Evolutionary conservation across 352 stramenopile species (phyloP).

Genomic region (Blastocystis sp.): DNA sequence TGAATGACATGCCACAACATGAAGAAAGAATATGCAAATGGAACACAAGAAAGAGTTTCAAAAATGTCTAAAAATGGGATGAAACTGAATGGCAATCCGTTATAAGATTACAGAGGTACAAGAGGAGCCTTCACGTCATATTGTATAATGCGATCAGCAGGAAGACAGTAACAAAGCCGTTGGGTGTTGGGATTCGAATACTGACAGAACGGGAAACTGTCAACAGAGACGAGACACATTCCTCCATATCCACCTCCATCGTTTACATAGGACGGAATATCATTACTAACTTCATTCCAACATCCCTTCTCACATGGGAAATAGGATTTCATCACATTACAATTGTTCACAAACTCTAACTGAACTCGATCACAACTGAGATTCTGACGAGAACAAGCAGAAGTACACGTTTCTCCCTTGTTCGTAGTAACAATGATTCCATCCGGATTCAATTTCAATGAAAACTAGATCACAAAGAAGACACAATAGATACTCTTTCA

Average conservation of each 20-base stretch:
- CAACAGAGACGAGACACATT: slow-evolving; percentile 35
- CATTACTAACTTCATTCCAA: slow-evolving; percentile 37
- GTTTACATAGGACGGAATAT: slow-evolving; percentile 17
- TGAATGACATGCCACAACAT: no score
- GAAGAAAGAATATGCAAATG: background rate
- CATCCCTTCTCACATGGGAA: slow-evolving; percentile 38
- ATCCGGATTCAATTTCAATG: slow-evolving; percentile 2
- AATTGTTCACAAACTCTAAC: slow-evolving; percentile 48
- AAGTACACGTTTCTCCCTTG: background rate
- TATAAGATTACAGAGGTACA: background rate
- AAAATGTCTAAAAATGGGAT: background rate
- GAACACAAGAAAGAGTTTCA: background rate
- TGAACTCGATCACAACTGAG: background rate
- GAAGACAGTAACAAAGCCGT: slow-evolving; percentile 22
- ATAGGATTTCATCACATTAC: slow-evolving; percentile 18
- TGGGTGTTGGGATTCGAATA: background rate
- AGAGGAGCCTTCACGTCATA: slow-evolving; percentile 2
- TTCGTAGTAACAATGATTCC: background rate
- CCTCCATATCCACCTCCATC: background rate
- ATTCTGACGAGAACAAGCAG: background rate
- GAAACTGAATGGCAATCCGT: background rate
- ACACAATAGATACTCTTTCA: background rate
- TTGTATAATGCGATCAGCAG: background rate
- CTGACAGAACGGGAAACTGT: background rate
- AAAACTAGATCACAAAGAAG: background rate